Evolutionary conservation across 2,329 filamentous ascomycete genomes (phyloP), one percentile per base, ranked within the genome.

Genomic region (Plectosphaerella cucumerina): DNA sequence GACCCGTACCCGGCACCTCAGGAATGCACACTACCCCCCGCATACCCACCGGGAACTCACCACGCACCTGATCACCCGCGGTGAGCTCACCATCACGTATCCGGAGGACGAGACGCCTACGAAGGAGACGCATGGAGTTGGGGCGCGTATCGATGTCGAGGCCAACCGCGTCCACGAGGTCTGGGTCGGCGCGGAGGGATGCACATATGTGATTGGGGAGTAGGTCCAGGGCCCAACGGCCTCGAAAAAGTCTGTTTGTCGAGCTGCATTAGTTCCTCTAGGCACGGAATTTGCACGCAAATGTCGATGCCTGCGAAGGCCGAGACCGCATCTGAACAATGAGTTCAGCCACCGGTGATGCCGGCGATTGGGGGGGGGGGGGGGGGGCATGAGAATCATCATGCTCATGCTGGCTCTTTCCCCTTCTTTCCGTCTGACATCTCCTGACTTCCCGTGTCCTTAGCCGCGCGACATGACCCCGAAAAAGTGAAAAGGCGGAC

Each of bases 181-280:
- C 1, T 88, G 84, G 81, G 76, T 89, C 44, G 85, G 86, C 2
- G 58, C 65, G 1, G 70, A 79, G 53, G 86, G 86, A 0, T 89
- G 86, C 64, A 87, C 82, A 3, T 86, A 85, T 69, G 82, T 84
- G 9, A 81, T 84, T 61, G 81, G 83, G 45, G 81, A 85, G 69
- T 82, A 53, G 54, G n/a, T 50, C 11, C 17, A 9, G 41, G 9
- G 15, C 14, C 35, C 8, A 39, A 48, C 21, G 22, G 45, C 50
- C 47, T 50, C 43, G 50, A 54, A 42, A 18, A 39, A 47, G 52
- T 18, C 46, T 47, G 46, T 44, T 44, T 31, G 43, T 42, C 35
- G 44, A 37, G 49, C 49, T 42, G 26, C 26, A 31, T 31, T 31
- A 31, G 26, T 31, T 8, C 26, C 6, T 31, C 26, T n/a, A n/a